Evolutionary conservation across 495 filamentous ascomycete genomes (phyloP), one percentile per base, ranked within the genome.

Genomic region (Penicillium antarcticum): DNA sequence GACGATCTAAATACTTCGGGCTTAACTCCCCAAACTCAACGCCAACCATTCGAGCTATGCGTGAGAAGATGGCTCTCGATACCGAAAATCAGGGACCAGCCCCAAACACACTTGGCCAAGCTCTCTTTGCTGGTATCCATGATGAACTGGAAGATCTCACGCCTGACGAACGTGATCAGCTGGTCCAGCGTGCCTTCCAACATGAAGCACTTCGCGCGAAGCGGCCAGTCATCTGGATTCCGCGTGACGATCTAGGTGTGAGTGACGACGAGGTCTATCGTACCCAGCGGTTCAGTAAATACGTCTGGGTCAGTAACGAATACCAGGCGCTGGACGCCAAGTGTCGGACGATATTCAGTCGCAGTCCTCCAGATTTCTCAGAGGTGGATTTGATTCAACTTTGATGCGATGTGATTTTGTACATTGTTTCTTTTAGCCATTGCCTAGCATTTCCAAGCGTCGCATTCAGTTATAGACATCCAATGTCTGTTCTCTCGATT

Each of bases 121-220:
- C 88, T 31, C 77, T 97, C 12, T 98, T 91, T 71, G 83, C 87
- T 19, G 88, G 87, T 39, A 88, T 91, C 62, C 80, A 89, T 56
- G 92, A 97, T 55, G 88, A 95, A 70, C 84, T 98, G 42, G 94
- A 97, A 65, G 94, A 97, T 71, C 77, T 98, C 40, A 94, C 88
- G 18, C 89, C 92, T 0, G 88, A 92, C 45, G 91, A 96, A 69
- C 81, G 94, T 54, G 92, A 97, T 61, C 79, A 83, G 55, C 78
- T 97, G 32, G 88, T 96, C 8, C 85, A 86, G 50, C 85, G 88
- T 46, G 91, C 92, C 16, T 98, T 97, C 71, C 86, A 90, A 72
- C 94, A 98, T 63, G 83, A 86, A 40, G 94, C 94, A 4, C 74
- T 96, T 17, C 82, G 92, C 35, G 88, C 95, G 10, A 85, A 88